A percentile compares a stretch with the other conserved stretches of the same genome.
Conservation (phyloP, 2,329 filamentous ascomycete genomes). For the Verticillium longisporum region DNA sequence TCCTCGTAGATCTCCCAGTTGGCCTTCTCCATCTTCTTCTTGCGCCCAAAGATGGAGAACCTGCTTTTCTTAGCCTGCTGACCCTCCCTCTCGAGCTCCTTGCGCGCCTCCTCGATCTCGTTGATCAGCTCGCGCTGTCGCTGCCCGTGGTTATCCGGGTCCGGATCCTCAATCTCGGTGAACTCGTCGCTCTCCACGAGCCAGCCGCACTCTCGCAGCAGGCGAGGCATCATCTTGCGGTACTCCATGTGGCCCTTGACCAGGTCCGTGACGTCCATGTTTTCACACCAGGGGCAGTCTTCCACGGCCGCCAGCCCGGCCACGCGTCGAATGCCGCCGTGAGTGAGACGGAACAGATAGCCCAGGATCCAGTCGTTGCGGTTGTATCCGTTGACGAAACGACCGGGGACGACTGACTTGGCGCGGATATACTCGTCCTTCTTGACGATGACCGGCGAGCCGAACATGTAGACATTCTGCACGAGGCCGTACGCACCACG, state of each 20-base stretch:
- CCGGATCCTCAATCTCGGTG: constrained; percentile 91
- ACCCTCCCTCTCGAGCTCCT: constrained; percentile 74
- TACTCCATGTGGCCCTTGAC: constrained; percentile 97
- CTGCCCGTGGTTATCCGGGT: constrained; percentile 85
- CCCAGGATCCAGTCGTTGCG: constrained; percentile 95
- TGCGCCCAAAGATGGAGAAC: constrained; percentile 77
- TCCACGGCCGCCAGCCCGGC: constrained; percentile 77
- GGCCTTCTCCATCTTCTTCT: constrained; percentile 68
- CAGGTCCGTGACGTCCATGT: constrained; percentile 76
- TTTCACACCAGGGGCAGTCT: constrained; percentile 74
- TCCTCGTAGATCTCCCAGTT: constrained; percentile 95
- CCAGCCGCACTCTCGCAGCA: constrained; percentile 87
- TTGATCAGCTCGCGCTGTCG: constrained; percentile 89
- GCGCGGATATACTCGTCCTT: constrained; percentile 81
- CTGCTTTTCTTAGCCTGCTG: constrained; percentile 47
- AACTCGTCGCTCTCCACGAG: constrained; percentile 89
- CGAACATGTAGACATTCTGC: constrained; percentile 94
- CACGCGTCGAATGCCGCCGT: constrained; percentile 82
- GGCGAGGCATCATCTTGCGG: constrained; percentile 79
- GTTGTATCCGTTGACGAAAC: constrained; percentile 91
- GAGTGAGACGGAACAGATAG: constrained; percentile 91
- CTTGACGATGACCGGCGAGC: constrained; percentile 85
- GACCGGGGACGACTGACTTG: constrained; percentile 78
- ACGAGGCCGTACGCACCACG: constrained; percentile 81
- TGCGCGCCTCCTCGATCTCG: constrained; percentile 92